Evolutionary conservation across 1,284 basidiomycete genomes (phyloP), one percentile per base, ranked within the genome.

Genomic region (Volvariella volvacea): DNA sequence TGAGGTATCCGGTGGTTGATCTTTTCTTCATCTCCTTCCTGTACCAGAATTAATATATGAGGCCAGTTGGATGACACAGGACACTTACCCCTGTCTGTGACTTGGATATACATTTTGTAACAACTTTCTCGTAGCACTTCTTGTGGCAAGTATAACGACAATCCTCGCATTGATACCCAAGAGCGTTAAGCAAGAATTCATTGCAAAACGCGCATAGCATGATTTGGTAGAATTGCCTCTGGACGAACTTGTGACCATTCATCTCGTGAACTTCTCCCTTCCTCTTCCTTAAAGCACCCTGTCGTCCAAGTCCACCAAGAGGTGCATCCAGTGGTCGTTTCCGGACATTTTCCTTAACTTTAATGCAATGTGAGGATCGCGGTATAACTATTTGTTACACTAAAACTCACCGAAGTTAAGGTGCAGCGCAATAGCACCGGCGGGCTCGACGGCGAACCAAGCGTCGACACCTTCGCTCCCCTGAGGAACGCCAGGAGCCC

Each of bases 1-100:
- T 99, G 96, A 39, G 96, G 96, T 57, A 99, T 99, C 46, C 96
- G 89, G 67, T 99, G 94, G 59, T 99, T 99, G 64, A 99, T 93
- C 71, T 98, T 97, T 67, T 98, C 94, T 65, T 92, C 95, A 66
- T 99, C 95, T 47, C 84, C 89, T 55, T 97, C 92, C 89, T 92
- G 53, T 30, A 20, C 25, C 51, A 39, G 43, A 50, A 42, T 48
- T 30, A 41, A 50, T 15, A 43, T 39, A 22, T 14, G 34, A 14
- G 17, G 14, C 17, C 46, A 43, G 36, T 9, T 40, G 7, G 22
- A 2, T 22, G 39, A 21, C 30, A 30, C 12, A 36, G 48, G 47
- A 38, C 6, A 77, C 88, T 61, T 65, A 92, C 91, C 53, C 92
- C 94, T 43, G 86, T 84, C 60, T 90, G 92, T 42, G 92, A 94